These are phyloP conservation scores for Cucurbita ficifolia DNA, from an alignment of 306 rosid genomes.

Conservation along the genomic window DNA sequence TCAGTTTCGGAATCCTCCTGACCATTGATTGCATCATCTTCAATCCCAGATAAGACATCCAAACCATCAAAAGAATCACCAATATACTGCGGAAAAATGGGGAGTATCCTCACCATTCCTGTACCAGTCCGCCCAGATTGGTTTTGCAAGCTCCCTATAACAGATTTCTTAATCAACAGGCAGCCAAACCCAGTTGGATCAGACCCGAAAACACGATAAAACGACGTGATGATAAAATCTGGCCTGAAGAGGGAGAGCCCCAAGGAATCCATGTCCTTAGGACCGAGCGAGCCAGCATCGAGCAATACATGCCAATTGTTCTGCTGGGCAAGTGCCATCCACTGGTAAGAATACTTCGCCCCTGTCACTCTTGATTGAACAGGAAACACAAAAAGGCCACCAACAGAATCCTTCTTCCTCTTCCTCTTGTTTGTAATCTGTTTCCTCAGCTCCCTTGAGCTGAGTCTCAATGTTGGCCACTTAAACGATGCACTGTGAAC, in stretches of 20 bases:
- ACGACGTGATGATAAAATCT: slow-evolving; percentile 81
- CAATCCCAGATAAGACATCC: slow-evolving; percentile 53
- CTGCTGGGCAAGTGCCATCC: slow-evolving; percentile 99
- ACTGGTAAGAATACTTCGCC: slow-evolving; percentile 92
- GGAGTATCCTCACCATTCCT: slow-evolving; percentile 92
- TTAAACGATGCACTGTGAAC: slow-evolving; percentile 84
- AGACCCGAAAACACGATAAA: slow-evolving; percentile 82
- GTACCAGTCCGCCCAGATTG: slow-evolving; percentile 82
- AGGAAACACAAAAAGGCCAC: slow-evolving; percentile 88
- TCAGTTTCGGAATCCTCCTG: slow-evolving; percentile 20
- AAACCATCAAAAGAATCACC: slow-evolving; percentile 79
- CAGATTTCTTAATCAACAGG: slow-evolving; percentile 86
- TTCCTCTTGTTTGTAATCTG: slow-evolving; percentile 67
- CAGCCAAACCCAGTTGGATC: slow-evolving; percentile 98
- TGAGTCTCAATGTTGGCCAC: slow-evolving; percentile 94
- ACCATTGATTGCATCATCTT: slow-evolving; percentile 28
- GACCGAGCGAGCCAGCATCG: slow-evolving; percentile 98
- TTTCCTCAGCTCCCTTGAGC: slow-evolving; percentile 87
- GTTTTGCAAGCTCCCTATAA: slow-evolving; percentile 72
- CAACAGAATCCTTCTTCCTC: slow-evolving; percentile 89
- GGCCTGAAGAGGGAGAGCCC: slow-evolving; percentile 94
- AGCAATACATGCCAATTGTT: slow-evolving; percentile 96
- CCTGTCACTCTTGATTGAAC: slow-evolving; percentile 98
- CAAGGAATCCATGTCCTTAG: slow-evolving; percentile 98
- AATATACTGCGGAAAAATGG: slow-evolving; percentile 66